Conservation (phyloP, 164 flowering plant species). For the Vitis rotundifolia region DNA sequence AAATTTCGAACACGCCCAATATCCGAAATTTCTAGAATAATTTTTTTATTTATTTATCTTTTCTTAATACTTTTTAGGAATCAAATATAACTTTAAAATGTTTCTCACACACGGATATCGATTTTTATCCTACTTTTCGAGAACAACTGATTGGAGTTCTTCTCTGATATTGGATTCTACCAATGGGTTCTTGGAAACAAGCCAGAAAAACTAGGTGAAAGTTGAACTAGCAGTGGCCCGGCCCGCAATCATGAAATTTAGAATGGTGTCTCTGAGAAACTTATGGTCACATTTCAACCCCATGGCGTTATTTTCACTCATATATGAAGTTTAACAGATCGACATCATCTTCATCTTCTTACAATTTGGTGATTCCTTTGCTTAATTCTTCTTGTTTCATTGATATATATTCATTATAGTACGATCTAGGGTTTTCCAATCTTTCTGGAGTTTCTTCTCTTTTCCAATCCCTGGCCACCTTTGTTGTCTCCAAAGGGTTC, state of each 20-base stretch:
- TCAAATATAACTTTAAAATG: too few relatives aligned
- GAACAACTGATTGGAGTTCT: conserved; percentile 21
- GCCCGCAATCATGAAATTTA: conserved; percentile 41
- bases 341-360: conserved; percentile 3
- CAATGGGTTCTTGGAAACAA: conserved; percentile 33
- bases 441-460: conserved; percentile 33
- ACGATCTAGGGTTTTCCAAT: conserved; percentile 25
- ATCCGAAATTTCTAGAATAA: too few relatives aligned
- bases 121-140: neutral
- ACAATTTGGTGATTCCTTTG: neutral
- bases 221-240: conserved; percentile 34
- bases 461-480: conserved; percentile 37
- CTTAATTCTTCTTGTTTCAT: conserved; percentile 12
- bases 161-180: conserved; percentile 33
- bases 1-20: too few relatives aligned
- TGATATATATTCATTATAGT: conserved; percentile 20
- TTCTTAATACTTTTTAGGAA: too few relatives aligned
- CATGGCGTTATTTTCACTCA: conserved; percentile 4
- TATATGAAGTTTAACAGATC: conserved; percentile 21
- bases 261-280: conserved; percentile 27
- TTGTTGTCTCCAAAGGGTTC: conserved; percentile 37
- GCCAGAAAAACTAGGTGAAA: conserved; percentile 51
- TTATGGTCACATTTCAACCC: conserved; percentile 2
- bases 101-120: too few relatives aligned
- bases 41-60: too few relatives aligned